phyloP scores from a whole-genome alignment of 1,284 basidiomycete genomes.

The Cryptococcus sp. region DNA sequence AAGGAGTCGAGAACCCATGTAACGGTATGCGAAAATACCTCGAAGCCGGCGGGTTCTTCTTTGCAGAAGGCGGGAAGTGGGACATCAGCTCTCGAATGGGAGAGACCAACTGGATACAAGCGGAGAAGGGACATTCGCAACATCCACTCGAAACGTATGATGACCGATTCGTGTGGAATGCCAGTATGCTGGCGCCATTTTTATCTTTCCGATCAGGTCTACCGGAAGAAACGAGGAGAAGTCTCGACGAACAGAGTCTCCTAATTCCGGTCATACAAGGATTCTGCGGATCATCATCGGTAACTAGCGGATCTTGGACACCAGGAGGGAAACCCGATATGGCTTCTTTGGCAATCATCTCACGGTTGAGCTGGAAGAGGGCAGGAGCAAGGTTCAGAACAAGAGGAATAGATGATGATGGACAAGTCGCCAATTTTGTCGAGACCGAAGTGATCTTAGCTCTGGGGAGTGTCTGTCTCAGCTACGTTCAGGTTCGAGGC shows the following conservation, averaged over 20 bases:
- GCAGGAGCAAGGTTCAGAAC: constrained; percentile 98
- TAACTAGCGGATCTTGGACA: constrained; percentile 51
- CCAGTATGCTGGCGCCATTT: constrained; percentile 39
- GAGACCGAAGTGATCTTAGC: constrained; percentile 93
- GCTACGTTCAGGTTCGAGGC: constrained; percentile 89
- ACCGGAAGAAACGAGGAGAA: constrained; percentile 47
- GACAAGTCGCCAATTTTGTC: constrained; percentile 95
- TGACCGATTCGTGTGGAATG: constrained; percentile 60
- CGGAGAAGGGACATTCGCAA: constrained; percentile 14
- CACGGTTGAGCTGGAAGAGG: constrained; percentile 85
- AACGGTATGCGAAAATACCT: constrained; percentile 84
- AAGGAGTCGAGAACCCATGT: constrained; percentile 78
- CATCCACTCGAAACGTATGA: constrained; percentile 65
- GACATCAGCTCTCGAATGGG: constrained; percentile 80
- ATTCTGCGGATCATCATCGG: constrained; percentile 59
- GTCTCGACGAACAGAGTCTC: constrained; percentile 45
- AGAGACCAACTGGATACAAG: constrained; percentile 56
- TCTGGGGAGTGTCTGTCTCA: constrained; percentile 75
- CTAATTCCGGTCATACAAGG: constrained; percentile 86
- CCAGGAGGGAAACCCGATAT: constrained; percentile 49
- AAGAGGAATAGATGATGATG: constrained; percentile 95
- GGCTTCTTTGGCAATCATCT: constrained; percentile 68
- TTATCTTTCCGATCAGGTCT: constrained; percentile 37
- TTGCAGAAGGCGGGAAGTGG: constrained; percentile 73
- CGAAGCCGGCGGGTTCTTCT: constrained; percentile 90